phyloP scores from a whole-genome alignment of 768 basidiomycete genomes.

The Phylloporus scabripes region DNA sequence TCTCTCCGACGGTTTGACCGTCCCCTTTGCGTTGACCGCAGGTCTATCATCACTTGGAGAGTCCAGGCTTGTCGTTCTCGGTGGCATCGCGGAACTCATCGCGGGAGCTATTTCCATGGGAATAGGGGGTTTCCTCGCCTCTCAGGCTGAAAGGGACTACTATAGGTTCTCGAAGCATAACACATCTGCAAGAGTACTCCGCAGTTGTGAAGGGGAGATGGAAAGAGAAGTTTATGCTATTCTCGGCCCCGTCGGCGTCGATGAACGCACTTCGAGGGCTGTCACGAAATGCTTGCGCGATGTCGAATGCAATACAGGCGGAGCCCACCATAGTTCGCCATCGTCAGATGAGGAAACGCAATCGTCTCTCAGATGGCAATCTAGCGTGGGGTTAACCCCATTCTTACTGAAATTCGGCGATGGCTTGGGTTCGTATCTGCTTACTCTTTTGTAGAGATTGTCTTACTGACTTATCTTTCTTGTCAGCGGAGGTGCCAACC shows the following conservation, averaged over 20 bases:
- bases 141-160: conserved; percentile 94
- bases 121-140: conserved; percentile 95
- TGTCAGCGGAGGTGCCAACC: conserved; percentile 80
- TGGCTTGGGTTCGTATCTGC: conserved; percentile 60
- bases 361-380: conserved; percentile 53
- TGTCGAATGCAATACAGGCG: conserved; percentile 46
- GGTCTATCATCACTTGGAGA: conserved; percentile 86
- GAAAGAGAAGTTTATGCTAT: conserved; percentile 90
- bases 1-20: conserved; percentile 85
- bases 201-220: conserved; percentile 92
- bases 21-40: conserved; percentile 87
- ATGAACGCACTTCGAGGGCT: conserved; percentile 69
- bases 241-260: conserved; percentile 85
- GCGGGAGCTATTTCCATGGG: conserved; percentile 98
- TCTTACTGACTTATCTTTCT: background rate
- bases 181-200: conserved; percentile 75
- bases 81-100: conserved; percentile 92
- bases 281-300: conserved; percentile 74
- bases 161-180: conserved; percentile 74
- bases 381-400: conserved; percentile 81
- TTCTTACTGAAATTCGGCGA: conserved; percentile 97
- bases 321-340: conserved; percentile 13
- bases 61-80: conserved; percentile 87
- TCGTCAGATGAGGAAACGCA: conserved; percentile 50
- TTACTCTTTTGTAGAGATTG: background rate